A percentile compares a stretch with the other conserved stretches of the same genome.
Evolutionary conservation across 176 grass and related monocot genomes (phyloP).

Genomic region (Urochloa ruziziensis): DNA sequence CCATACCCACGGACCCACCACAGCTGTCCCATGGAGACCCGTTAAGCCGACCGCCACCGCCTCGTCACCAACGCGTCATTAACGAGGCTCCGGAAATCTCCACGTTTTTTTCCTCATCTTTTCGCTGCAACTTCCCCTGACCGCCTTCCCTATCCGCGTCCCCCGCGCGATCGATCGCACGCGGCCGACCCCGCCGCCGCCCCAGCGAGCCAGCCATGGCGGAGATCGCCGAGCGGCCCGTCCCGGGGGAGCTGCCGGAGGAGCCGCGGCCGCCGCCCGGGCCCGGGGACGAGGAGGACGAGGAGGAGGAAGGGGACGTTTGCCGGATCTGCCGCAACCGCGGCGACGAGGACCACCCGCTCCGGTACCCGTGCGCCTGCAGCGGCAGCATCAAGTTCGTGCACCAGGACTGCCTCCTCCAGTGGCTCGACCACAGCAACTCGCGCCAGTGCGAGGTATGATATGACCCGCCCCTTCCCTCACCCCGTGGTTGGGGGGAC

Average conservation of each 20-base stretch:
- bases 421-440: slow-evolving; percentile 99
- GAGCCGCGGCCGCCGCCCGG: slow-evolving; percentile 25
- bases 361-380: slow-evolving; percentile 96
- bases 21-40: neutral
- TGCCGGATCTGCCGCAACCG: slow-evolving; percentile 99
- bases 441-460: slow-evolving; percentile 98
- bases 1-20: neutral
- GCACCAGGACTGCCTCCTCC: slow-evolving; percentile 98
- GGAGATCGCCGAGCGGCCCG: slow-evolving; percentile 34
- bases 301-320: slow-evolving; percentile 77
- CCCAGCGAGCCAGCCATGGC: slow-evolving; percentile 30
- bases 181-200: neutral
- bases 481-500: neutral
- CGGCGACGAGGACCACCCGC: slow-evolving; percentile 78
- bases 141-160: slow-evolving; percentile 1
- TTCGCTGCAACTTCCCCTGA: slow-evolving; percentile 2
- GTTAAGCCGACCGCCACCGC: slow-evolving; percentile 31
- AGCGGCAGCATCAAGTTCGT: slow-evolving; percentile 99
- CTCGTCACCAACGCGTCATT: slow-evolving; percentile 40
- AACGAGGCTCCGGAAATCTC: neutral
- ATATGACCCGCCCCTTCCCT: neutral
- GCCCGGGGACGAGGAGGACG: slow-evolving; percentile 47
- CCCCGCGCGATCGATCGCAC: slow-evolving; percentile 11
- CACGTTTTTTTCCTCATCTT: neutral
- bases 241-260: slow-evolving; percentile 22